These are phyloP conservation scores for Monosporascus ibericus DNA, from an alignment of 2,329 filamentous ascomycete genomes.

Conservation along the genomic window DNA sequence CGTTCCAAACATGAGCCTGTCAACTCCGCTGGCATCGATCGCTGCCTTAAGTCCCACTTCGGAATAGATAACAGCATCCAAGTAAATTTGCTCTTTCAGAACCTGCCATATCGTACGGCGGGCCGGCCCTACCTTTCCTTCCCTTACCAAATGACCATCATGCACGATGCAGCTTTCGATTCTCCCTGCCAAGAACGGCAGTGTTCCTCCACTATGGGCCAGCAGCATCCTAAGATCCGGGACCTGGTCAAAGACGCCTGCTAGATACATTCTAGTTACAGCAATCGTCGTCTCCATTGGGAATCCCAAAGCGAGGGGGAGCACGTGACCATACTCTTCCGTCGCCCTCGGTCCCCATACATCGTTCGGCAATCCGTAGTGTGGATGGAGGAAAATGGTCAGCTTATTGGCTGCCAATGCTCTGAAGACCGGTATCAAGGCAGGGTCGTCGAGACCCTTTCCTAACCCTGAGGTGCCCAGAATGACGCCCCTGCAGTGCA, in stretches of 20 bases:
- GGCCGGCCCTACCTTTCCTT: conserved; percentile 46
- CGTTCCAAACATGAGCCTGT: conserved; percentile 73
- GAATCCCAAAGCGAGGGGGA: conserved; percentile 80
- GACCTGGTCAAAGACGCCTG: conserved; percentile 76
- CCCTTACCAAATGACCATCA: conserved; percentile 66
- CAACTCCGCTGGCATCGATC: conserved; percentile 59
- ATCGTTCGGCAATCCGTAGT: conserved; percentile 77
- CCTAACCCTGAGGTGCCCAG: conserved; percentile 81
- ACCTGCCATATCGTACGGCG: conserved; percentile 51
- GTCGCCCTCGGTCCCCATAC: conserved; percentile 69
- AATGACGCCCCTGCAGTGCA: conserved; percentile 76
- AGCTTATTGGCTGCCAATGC: conserved; percentile 60
- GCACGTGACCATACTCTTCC: conserved; percentile 75
- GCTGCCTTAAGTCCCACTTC: conserved; percentile 67
- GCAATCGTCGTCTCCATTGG: conserved; percentile 91
- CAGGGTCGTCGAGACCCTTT: conserved; percentile 70
- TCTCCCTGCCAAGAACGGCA: conserved; percentile 82
- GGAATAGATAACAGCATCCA: conserved; percentile 83
- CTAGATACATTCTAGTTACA: conserved; percentile 79
- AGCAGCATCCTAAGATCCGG: conserved; percentile 65
- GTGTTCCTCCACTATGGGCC: conserved; percentile 81
- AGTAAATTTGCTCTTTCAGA: conserved; percentile 68
- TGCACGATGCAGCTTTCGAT: conserved; percentile 85
- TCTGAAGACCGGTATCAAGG: conserved; percentile 64
- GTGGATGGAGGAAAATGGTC: conserved; percentile 80